Conservation (phyloP, 805 yeast species). For the Saccharomycopsis sp. region DNA sequence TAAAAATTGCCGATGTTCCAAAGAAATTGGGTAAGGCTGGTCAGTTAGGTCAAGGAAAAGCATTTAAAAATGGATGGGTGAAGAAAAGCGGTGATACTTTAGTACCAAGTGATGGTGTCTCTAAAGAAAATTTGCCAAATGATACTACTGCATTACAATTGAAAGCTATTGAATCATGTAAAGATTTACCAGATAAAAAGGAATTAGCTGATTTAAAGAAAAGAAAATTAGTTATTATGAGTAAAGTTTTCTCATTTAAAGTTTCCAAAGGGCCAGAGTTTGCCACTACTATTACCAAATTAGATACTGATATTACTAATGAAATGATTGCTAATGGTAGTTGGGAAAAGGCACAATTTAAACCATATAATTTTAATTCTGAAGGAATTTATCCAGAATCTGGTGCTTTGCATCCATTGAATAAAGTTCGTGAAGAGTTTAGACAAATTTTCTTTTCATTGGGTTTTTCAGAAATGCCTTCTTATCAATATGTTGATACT, state of each 20-base stretch:
- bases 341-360: slow-evolving; percentile 81
- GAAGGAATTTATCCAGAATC: slow-evolving; percentile 82
- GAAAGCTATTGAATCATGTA: slow-evolving; percentile 42
- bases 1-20: slow-evolving; percentile 71
- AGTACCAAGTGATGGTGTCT: slow-evolving; percentile 46
- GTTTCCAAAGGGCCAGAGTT: slow-evolving; percentile 81
- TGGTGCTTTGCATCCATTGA: slow-evolving; percentile 95
- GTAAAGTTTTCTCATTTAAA: slow-evolving; percentile 67
- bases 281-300: slow-evolving; percentile 67
- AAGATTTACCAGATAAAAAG: slow-evolving; percentile 53
- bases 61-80: slow-evolving; percentile 97
- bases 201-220: slow-evolving; percentile 82
- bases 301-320: slow-evolving; percentile 89
- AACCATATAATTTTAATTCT: slow-evolving; percentile 92
- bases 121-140: slow-evolving; percentile 41
- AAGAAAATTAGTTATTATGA: slow-evolving; percentile 73
- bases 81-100: slow-evolving; percentile 78
- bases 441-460: slow-evolving; percentile 94
- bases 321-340: slow-evolving; percentile 82
- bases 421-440: slow-evolving; percentile 95
- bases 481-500: slow-evolving; percentile 94
- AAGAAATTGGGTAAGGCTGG: slow-evolving; percentile 76
- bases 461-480: slow-evolving; percentile 99
- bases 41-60: slow-evolving; percentile 92
- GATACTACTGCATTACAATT: slow-evolving; percentile 66